A percentile compares a stretch with the other conserved stretches of the same genome.
Evolutionary conservation across 352 stramenopile genomes (phyloP).

Genomic region (Globisporangium okanoganense): DNA sequence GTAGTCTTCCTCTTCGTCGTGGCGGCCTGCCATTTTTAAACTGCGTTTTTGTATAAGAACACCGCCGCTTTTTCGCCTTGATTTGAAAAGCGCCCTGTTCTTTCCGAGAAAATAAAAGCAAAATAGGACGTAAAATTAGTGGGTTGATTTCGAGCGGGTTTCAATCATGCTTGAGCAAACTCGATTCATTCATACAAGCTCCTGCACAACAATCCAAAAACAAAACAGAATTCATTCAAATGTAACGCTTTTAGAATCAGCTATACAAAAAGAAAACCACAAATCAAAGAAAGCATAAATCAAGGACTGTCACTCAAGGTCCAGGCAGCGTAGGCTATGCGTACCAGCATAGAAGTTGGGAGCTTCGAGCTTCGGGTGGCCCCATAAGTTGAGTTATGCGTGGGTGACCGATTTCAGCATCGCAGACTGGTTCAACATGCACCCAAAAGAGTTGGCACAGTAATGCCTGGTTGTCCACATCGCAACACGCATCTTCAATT

Average conservation of each 20-base stretch:
- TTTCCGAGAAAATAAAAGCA: background rate
- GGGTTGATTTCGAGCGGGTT: background rate
- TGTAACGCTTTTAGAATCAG: background rate
- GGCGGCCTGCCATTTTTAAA: conserved; percentile 39
- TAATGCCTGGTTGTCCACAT: conserved; percentile 74
- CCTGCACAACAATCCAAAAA: background rate
- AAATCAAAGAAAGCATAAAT: background rate
- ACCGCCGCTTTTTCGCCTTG: background rate
- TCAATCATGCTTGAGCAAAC: too few relatives aligned
- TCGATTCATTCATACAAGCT: background rate
- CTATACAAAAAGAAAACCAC: background rate
- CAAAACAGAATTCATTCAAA: background rate
- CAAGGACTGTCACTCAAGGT: too few relatives aligned
- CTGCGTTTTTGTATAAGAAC: conserved; percentile 13
- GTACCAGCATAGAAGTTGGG: too few relatives aligned
- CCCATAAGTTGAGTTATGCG: too few relatives aligned
- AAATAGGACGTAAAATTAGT: too few relatives aligned
- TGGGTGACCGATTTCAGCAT: too few relatives aligned
- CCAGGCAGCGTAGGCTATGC: too few relatives aligned
- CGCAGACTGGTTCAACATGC: too few relatives aligned
- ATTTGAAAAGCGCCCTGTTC: background rate
- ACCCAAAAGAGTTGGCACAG: too few relatives aligned
- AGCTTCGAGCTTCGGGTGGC: too few relatives aligned
- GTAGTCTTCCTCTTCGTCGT: conserved; percentile 68
- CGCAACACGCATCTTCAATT: conserved; percentile 75